These are phyloP conservation scores for Leccinum variicolor DNA, from an alignment of 768 basidiomycete genomes.

Conservation along the genomic window DNA sequence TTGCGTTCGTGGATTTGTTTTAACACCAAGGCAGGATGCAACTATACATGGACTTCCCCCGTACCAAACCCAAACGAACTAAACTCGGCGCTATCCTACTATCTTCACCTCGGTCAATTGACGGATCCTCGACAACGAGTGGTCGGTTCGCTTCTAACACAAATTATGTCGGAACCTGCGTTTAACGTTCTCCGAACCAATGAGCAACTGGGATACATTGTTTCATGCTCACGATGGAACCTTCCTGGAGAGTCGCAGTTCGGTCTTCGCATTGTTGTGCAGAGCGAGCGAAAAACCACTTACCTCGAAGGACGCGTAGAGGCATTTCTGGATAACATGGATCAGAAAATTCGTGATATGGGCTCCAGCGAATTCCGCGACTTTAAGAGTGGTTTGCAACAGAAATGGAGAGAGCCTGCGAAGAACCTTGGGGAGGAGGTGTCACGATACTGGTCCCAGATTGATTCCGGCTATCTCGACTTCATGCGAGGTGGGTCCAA, in stretches of 20 bases:
- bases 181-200: slow-evolving; percentile 90
- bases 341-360: slow-evolving; percentile 65
- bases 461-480: slow-evolving; percentile 80
- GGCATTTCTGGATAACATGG: slow-evolving; percentile 78
- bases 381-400: slow-evolving; percentile 74
- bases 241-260: slow-evolving; percentile 64
- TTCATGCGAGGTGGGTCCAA: slow-evolving; percentile 72
- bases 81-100: slow-evolving; percentile 87
- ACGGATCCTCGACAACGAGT: slow-evolving; percentile 64
- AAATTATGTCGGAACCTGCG: slow-evolving; percentile 87
- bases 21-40: slow-evolving; percentile 50
- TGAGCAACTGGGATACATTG: slow-evolving; percentile 95
- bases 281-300: slow-evolving; percentile 77
- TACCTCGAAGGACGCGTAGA: slow-evolving; percentile 89
- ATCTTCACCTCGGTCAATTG: slow-evolving; percentile 71
- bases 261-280: slow-evolving; percentile 81
- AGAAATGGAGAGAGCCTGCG: slow-evolving; percentile 78
- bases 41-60: slow-evolving; percentile 59
- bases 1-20: not conserved
- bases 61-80: slow-evolving; percentile 83
- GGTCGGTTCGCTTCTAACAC: slow-evolving; percentile 65
- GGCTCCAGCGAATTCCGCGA: slow-evolving; percentile 66
- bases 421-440: slow-evolving; percentile 89
- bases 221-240: slow-evolving; percentile 56
- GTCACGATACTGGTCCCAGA: slow-evolving; percentile 61